phyloP scores from a whole-genome alignment of 495 filamentous ascomycete species.

The Penicillium diatomitis region DNA sequence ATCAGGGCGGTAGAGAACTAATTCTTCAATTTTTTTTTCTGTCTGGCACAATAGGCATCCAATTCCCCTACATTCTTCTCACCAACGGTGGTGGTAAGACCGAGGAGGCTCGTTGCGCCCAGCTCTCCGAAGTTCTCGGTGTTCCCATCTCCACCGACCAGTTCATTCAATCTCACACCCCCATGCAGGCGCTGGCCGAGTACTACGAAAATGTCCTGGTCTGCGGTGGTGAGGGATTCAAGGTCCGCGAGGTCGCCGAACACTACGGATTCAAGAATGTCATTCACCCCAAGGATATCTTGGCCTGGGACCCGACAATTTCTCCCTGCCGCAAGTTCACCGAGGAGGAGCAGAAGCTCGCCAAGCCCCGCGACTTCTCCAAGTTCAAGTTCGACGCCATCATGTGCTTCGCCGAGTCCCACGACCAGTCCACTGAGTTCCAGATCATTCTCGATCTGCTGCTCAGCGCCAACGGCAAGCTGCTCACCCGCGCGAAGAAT shows the following conservation, averaged over 20 bases:
- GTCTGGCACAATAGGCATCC: slow-evolving; percentile 39
- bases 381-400: slow-evolving; percentile 74
- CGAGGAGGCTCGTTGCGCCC: slow-evolving; percentile 70
- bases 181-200: slow-evolving; percentile 79
- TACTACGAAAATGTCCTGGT: slow-evolving; percentile 82
- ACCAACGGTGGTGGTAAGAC: slow-evolving; percentile 92
- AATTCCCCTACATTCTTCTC: slow-evolving; percentile 83
- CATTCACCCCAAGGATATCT: slow-evolving; percentile 80
- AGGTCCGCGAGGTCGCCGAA: slow-evolving; percentile 74
- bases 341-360: slow-evolving; percentile 54
- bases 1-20: no score
- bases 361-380: slow-evolving; percentile 55
- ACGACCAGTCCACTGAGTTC: slow-evolving; percentile 74
- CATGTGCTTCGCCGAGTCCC: slow-evolving; percentile 72
- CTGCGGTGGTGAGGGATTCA: slow-evolving; percentile 81
- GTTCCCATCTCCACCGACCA: slow-evolving; percentile 68
- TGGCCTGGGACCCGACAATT: slow-evolving; percentile 72
- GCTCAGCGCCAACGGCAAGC: slow-evolving; percentile 58
- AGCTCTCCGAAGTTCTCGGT: slow-evolving; percentile 67
- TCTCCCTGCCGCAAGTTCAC: slow-evolving; percentile 76
- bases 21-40: no score
- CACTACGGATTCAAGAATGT: slow-evolving; percentile 86
- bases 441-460: slow-evolving; percentile 80
- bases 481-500: slow-evolving; percentile 58
- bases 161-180: slow-evolving; percentile 91